Conservation (phyloP, 2,329 filamentous ascomycete genomes). For the Fusarium sterilihyphosum region DNA sequence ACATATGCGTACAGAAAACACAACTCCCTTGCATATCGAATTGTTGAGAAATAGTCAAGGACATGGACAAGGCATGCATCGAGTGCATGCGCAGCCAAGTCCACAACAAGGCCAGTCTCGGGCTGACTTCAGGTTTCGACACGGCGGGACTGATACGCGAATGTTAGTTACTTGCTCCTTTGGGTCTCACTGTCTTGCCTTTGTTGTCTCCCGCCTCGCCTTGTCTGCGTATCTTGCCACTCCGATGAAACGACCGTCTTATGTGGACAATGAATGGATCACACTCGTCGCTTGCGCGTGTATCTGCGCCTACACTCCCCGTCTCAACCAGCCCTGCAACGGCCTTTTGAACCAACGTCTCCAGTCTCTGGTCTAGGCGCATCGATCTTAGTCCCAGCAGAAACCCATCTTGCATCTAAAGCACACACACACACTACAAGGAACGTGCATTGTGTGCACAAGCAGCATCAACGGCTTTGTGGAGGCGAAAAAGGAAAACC, state of each 20-base stretch:
- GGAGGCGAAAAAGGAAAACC: slow-evolving; percentile 17
- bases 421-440: slow-evolving; percentile 11
- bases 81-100: slow-evolving; percentile 26
- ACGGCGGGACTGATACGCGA: slow-evolving; percentile 12
- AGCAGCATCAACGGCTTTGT: slow-evolving; percentile 28
- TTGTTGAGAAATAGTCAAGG: slow-evolving; percentile 19
- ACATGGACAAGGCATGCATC: slow-evolving; percentile 17
- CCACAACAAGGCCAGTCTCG: slow-evolving; percentile 29
- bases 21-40: slow-evolving; percentile 38
- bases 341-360: slow-evolving; percentile 9
- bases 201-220: slow-evolving; percentile 15
- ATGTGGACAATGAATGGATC: neutral
- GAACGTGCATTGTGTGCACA: slow-evolving; percentile 29
- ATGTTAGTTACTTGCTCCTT: slow-evolving; percentile 12
- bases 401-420: slow-evolving; percentile 37
- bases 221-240: slow-evolving; percentile 23
- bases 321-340: slow-evolving; percentile 28
- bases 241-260: slow-evolving; percentile 36
- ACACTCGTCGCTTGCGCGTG: neutral
- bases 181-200: slow-evolving; percentile 3
- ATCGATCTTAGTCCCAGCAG: slow-evolving; percentile 27
- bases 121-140: slow-evolving; percentile 24
- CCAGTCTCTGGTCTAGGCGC: slow-evolving; percentile 10
- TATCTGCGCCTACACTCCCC: slow-evolving; percentile 9
- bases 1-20: slow-evolving; percentile 4